A percentile compares a stretch with the other conserved stretches of the same genome.
phyloP scores from a whole-genome alignment of 495 filamentous ascomycete species.

The Penicillium diatomitis region DNA sequence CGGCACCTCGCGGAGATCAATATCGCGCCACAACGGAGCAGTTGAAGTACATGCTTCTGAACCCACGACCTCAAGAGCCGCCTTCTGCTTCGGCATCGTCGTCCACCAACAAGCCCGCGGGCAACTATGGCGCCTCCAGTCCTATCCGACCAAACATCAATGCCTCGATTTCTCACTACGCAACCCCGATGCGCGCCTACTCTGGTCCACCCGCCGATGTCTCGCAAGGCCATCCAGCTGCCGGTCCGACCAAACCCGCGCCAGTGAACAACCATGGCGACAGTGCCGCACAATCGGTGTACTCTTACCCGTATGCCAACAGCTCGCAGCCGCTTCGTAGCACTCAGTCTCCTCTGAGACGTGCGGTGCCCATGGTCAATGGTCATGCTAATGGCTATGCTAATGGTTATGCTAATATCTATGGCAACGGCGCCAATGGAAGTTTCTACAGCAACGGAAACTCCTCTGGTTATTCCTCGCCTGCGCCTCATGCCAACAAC shows the following conservation, averaged over 20 bases:
- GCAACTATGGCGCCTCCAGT: conserved; percentile 6
- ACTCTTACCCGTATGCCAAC: conserved; percentile 8
- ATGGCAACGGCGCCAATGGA: neutral
- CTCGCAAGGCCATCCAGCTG: conserved; percentile 9
- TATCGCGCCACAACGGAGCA: conserved; percentile 36
- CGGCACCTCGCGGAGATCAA: conserved; percentile 29
- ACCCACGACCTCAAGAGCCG: conserved; percentile 34
- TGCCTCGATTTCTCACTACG: conserved; percentile 24
- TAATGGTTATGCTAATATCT: neutral
- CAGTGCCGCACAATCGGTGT: conserved; percentile 8
- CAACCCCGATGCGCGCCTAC: conserved; percentile 27
- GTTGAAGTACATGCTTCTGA: conserved; percentile 39
- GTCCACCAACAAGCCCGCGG: conserved; percentile 3
- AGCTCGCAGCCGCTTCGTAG: conserved; percentile 12
- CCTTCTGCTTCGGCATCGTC: conserved; percentile 22
- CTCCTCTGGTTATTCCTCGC: conserved; percentile 4
- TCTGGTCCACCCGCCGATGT: conserved; percentile 27
- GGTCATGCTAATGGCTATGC: conserved; percentile 1
- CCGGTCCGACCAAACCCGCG: conserved; percentile 5
- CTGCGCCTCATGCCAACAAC: conserved; percentile 3
- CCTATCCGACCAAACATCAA: conserved; percentile 8
- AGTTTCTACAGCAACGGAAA: neutral
- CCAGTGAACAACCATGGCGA: neutral
- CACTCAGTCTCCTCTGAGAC: conserved; percentile 16
- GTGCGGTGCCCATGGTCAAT: conserved; percentile 14